Evolutionary conservation across 768 basidiomycete genomes (phyloP), one percentile per base, ranked within the genome.

Genomic region (Piloderma croceum): DNA sequence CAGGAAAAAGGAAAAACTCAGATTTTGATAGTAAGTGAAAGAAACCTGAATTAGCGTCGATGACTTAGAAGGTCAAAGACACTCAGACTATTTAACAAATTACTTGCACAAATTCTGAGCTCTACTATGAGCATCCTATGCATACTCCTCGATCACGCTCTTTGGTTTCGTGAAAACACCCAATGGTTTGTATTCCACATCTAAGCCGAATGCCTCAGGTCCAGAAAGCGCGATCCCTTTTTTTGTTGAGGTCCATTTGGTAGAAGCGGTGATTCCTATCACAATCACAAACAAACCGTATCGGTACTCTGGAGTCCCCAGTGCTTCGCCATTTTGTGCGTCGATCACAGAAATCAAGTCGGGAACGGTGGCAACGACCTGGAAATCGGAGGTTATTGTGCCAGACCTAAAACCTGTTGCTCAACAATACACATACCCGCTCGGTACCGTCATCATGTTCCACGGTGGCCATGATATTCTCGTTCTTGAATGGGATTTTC

Each of bases 341-440:
- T 84, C 81, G 9, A 83, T 58, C 9, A 83, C 73, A 0, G 73
- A 64, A 39, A 83, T 79, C 19, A 84, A 64, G 54, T 83, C 81
- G 3, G 81, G 82, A 9, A 84, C 81, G 24, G 70, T 68, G 23
- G 70, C 74, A 1, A 74, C 58, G 27, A 77, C 60, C 69, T 74
- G 29, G 19, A 43, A 48, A 29, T 51, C 45, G 20, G n/a, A n/a
- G n/a, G n/a, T n/a, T n/a, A n/a, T n/a, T n/a, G 29, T 38, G 48
- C 18, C 31, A n/a, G 27, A 13, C 13, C 21, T 32, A 11, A 37
- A 41, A n/a, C 34, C 44, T 42, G 11, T 52, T 46, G 9, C 47
- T 48, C 7, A 50, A 36, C 12, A n/a, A 24, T 19, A 5, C 6
- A n/a, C n/a, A n/a, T n/a, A n/a, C n/a, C n/a, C n/a, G 50, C 36